Percentiles rank a stretch among this genome's conserved stretches.
These are phyloP conservation scores for Colletotrichum siamense DNA, from an alignment of 2,329 filamentous ascomycete species.

Conservation along the genomic window DNA sequence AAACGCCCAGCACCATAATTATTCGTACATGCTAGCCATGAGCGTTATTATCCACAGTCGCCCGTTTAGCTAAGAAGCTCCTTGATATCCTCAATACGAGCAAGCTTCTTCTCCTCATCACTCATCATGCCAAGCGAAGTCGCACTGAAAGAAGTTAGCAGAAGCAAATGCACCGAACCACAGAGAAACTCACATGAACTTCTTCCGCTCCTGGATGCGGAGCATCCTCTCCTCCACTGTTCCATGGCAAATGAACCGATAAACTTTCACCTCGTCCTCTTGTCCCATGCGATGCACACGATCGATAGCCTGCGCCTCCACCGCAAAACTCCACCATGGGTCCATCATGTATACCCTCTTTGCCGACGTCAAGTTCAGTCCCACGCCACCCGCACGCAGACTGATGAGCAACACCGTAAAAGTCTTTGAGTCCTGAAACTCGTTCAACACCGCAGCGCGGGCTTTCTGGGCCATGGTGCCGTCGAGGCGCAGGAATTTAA, in stretches of 20 bases:
- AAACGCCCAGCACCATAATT: not conserved
- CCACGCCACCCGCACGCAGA: constrained; percentile 89
- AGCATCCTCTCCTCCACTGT: constrained; percentile 98
- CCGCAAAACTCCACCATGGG: constrained; percentile 98
- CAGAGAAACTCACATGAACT: constrained; percentile 77
- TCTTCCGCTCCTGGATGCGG: constrained; percentile 92
- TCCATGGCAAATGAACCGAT: constrained; percentile 85
- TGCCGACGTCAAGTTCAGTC: constrained; percentile 88
- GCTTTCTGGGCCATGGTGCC: constrained; percentile 88
- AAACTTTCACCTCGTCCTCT: constrained; percentile 82
- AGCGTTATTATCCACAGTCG: not conserved
- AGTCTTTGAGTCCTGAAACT: constrained; percentile 69
- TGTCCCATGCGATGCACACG: constrained; percentile 98
- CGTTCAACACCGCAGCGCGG: constrained; percentile 76
- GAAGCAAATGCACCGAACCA: not conserved
- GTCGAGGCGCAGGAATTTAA: constrained; percentile 87
- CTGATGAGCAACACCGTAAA: constrained; percentile 83
- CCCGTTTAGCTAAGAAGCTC: constrained; percentile 73
- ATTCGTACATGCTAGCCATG: not conserved
- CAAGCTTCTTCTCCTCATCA: constrained; percentile 89
- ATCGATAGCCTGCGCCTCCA: constrained; percentile 97
- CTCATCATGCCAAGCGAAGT: constrained; percentile 93
- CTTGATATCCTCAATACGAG: constrained; percentile 92
- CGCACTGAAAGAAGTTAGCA: constrained; percentile 62
- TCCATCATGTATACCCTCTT: constrained; percentile 98